phyloP scores from a whole-genome alignment of 345 rosid species.

The Hevea brasiliensis region DNA sequence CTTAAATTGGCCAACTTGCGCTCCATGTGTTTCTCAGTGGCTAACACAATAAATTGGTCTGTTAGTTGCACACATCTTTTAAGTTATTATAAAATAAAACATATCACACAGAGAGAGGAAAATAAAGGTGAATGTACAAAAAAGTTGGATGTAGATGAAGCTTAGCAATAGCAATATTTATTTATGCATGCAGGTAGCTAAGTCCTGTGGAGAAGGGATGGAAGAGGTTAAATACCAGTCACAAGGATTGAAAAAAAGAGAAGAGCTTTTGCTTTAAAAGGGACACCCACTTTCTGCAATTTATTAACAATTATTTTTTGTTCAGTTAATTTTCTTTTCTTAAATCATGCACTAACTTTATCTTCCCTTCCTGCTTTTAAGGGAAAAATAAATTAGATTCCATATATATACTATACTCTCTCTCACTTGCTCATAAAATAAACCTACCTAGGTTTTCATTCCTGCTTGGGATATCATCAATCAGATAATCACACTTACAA shows the following conservation, averaged over 20 bases:
- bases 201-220: neutral
- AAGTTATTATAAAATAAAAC: neutral
- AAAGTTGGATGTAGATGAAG: conserved; percentile 22
- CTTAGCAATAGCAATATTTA: too few relatives aligned
- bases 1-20: too few relatives aligned
- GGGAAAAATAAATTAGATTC: conserved; percentile 53
- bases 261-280: conserved; percentile 56
- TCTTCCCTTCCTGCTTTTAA: conserved; percentile 56
- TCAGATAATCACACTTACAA: conserved; percentile 22
- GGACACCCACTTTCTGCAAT: conserved; percentile 77
- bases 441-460: neutral
- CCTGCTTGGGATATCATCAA: conserved; percentile 21
- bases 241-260: conserved; percentile 34
- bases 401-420: conserved; percentile 19
- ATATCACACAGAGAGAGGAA: neutral
- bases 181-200: conserved; percentile 6
- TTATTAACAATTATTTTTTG: conserved; percentile 21
- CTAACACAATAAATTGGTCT: conserved; percentile 9
- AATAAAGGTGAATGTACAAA: conserved; percentile 14
- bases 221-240: conserved; percentile 15
- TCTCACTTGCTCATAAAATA: conserved; percentile 11
- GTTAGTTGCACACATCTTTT: neutral
- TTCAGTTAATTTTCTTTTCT: conserved; percentile 23
- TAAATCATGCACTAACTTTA: conserved; percentile 42
- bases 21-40: conserved; percentile 19